phyloP scores from a whole-genome alignment of 768 basidiomycete genomes.

The Lactifluus volemus region DNA sequence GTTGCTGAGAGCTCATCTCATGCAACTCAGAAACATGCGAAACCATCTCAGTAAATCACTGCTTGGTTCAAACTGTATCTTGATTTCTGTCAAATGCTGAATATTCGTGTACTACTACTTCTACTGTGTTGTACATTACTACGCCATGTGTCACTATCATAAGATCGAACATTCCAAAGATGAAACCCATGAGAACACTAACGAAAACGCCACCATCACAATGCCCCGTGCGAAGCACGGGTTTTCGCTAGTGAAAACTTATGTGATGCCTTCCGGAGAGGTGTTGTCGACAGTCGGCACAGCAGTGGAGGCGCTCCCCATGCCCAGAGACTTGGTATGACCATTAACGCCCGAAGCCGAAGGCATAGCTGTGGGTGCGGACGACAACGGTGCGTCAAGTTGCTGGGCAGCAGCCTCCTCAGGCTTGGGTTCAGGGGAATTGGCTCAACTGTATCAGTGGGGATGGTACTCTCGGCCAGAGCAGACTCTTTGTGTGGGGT shows the following conservation, averaged over 20 bases:
- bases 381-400: not conserved
- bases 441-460: not conserved
- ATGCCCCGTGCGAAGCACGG: too few species aligned
- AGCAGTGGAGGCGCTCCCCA: not conserved
- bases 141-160: too few species aligned
- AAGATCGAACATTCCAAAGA: too few species aligned
- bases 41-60: too few species aligned
- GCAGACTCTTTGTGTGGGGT: not conserved
- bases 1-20: too few species aligned
- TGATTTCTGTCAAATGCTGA: too few species aligned
- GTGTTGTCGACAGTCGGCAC: not conserved
- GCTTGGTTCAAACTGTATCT: too few species aligned
- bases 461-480: not conserved
- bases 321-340: slow-evolving; percentile 7
- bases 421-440: not conserved
- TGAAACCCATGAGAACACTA: too few species aligned
- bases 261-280: slow-evolving; percentile 1
- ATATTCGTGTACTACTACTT: too few species aligned
- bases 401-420: not conserved
- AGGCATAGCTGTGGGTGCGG: not conserved
- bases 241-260: slow-evolving; percentile 18
- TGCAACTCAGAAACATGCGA: too few species aligned
- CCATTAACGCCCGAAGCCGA: not conserved
- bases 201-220: too few species aligned
- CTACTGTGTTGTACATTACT: too few species aligned